Evolutionary conservation across 768 basidiomycete species (phyloP), one percentile per base, ranked within the genome.

Genomic region (Amanita phalloides): DNA sequence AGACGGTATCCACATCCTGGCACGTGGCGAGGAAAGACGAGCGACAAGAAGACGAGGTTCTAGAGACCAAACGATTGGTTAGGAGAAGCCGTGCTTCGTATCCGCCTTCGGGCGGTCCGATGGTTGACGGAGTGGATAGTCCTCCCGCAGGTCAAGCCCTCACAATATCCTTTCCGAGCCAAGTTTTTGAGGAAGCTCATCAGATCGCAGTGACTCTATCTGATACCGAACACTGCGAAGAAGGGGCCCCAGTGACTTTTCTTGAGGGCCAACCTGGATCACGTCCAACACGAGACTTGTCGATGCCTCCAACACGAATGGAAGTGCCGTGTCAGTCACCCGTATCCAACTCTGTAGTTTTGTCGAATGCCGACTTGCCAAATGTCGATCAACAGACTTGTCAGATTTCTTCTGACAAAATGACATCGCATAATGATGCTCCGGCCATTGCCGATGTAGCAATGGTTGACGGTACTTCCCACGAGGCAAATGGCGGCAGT

Each of bases 1-100:
- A 82, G 62, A 74, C 77, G 26, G 52, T 75, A 17, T 60, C 62
- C 25, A 57, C 61, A 49, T 72, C 78, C 49, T 71, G 74, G 54
- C 71, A 78, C 57, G 45, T 75, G 28, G 67, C 73, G 49, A 67
- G 71, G 46, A 71, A 72, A 54, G 74, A 73, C 3, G 75, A 76
- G 54, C 60, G 63, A 35, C 60, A 64, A 49, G 66, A 66, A 51
- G 76, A 78, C 54, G 77, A 76, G 45, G 63, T 69, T 0, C 70
- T 68, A 33, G 75, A 75, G 50, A 59, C 64, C 26, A 66, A 71
- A 48, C 67, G 57, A 38, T 48, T 57, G 7, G 45, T 28, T 33
- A 55, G 56, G 43, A 61, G 51, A 33, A 57, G 53, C 20, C 54
- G 59, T 6, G 32, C 46, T 28, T 55, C 56, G n/a, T 45, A 55